Base-by-base conservation (phyloP, 2,329 filamentous ascomycete genomes). In the Cercospora janseana region DNA sequence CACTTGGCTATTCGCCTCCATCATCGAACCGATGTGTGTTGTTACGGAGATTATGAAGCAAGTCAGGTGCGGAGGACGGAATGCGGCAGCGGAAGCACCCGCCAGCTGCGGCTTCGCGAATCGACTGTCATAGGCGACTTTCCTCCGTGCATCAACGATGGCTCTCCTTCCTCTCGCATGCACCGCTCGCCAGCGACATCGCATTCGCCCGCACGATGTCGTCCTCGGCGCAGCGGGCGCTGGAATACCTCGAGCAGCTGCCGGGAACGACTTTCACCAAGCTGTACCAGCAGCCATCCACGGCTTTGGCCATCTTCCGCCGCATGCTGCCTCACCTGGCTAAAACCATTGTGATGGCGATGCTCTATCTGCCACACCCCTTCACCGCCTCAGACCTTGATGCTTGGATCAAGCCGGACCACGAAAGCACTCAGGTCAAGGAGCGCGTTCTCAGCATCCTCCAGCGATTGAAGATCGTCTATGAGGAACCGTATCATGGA, bases 251-350 rank as follows among this genome's bases (percentile, higher is more conserved):
- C 68, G 91, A 97, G 79, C 83, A 85, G 68, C 85, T 95, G 64
- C 88, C 88, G 42, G 89, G 91, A 57, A 89, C 87, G 32, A 94
- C 89, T 27, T 95, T 97, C 70, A 82, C 83, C 67, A 87, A 88
- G 70, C 80, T 98, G 37, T 98, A 98, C 77, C 87, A 91, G 73
- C 91, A 96, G 76, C 93, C 93, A 23, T 95, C 92, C 32, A 95
- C 93, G 1, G 87, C 91, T 28, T 83, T 98, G 59, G 93, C 93
- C 60, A 91, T 98, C 64, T 97, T 97, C 70, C 83, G 93, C 60
- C 91, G 93, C 73, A 96, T 98, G 90, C 80, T 98, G 51, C 89
- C 93, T 51, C 87, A 94, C 66, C 74, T 97, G 55, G 89, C 93
- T 61, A 97, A 98, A 78, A 89, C 85, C 12, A 86, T 98, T 64